Base-by-base conservation (phyloP, 2,329 filamentous ascomycete genomes). In the Stagonosporopsis cucurbitacearum region DNA sequence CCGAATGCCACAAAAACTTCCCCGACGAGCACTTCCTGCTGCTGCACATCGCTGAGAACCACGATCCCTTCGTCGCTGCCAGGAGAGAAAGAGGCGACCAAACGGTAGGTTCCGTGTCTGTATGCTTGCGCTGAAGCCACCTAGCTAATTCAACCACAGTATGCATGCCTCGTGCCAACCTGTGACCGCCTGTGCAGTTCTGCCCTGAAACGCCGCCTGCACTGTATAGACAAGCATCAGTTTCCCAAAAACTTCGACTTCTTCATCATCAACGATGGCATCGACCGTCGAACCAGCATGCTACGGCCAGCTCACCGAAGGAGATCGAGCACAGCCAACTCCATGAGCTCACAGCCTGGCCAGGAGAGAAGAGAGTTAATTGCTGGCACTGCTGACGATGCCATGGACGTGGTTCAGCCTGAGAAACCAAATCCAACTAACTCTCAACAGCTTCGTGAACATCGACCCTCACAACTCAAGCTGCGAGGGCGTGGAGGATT, bases 221-320 rank as follows among this genome's bases (percentile, higher is more conserved):
- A 99, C 79, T 82, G 96, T 63, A 91, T 96, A 64, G 93, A 96
- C 80, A 97, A 96, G 78, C 95, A 99, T 76, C 84, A 88, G 78
- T 99, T 95, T 71, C 94, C 93, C 11, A 87, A 86, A 23, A 66
- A 71, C 44, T 76, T 75, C 57, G 71, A 75, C 54, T 75, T 76
- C 57, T 70, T 87, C 45, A 85, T 98, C 48, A 89, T 96, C 2
- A 91, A 92, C 63, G 87, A 91, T 59, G 95, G 95, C n/a, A 90
- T 97, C 58, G 94, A 97, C 69, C 88, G 88, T 43, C 86, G 91
- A 47, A 87, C 82, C 39, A 96, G 92, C 17, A 86, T 99, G 77
- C 80, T 98, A 12, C 80, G 76, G 45, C 74, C 75, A n/a, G 57
- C 62, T 54, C 77, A 66, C 68, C 68, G 70, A 45, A 71, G 69